Base-by-base conservation (phyloP, 805 yeast genomes). In the Metschnikowia baotianmanensis region DNA sequence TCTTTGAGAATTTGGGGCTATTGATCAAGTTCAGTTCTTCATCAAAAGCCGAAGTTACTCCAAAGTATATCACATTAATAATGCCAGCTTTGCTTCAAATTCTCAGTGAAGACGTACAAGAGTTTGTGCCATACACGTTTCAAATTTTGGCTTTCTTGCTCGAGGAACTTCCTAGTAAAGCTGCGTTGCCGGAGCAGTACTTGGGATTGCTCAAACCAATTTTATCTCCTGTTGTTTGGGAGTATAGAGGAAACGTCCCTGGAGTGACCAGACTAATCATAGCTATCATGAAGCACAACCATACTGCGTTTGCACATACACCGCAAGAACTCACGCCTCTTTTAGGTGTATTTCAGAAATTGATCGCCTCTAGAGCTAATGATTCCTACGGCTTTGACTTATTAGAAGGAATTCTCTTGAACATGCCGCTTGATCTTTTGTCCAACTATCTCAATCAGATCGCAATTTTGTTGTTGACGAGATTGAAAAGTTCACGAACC, bases 321-420 rank as follows among this genome's bases (percentile, higher is more conserved):
- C 64, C 48, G 6, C 58, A 55, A 21, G 69, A 49, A 54, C 59
- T 88, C 30, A 77, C 85, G 25, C 96, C 97, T 3, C 76, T 93
- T 22, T 69, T 93, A 29, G 99, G 99, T 28, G 96, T 93, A n/a
- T 95, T 87, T 71, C 99, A 95, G 66, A 88, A 90, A 60, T 70
- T 93, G 50, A 79, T 93, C 37, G 80, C 96, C 1, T 87, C 97
- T 0, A 85, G 83, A 50, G 74, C 80, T 12, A 83, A 88, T 53
- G 98, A 93, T 54, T 65, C 65, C 27, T 75, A 79, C 53, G 98
- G 97, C 2, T 84, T 93, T 61, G 98, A 93, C 42, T 67, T 93
- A 31, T 64, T 93, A 32, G 90, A 86, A 57, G 67, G 74, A 3
- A 81, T 93, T 35, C 61, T 91, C 31, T 55, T 78, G 31, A 63